Percentiles rank a stretch among this genome's conserved stretches.
These are phyloP conservation scores for Paradendryphiella salina DNA, from an alignment of 2,329 filamentous ascomycete genomes.

Conservation along the genomic window DNA sequence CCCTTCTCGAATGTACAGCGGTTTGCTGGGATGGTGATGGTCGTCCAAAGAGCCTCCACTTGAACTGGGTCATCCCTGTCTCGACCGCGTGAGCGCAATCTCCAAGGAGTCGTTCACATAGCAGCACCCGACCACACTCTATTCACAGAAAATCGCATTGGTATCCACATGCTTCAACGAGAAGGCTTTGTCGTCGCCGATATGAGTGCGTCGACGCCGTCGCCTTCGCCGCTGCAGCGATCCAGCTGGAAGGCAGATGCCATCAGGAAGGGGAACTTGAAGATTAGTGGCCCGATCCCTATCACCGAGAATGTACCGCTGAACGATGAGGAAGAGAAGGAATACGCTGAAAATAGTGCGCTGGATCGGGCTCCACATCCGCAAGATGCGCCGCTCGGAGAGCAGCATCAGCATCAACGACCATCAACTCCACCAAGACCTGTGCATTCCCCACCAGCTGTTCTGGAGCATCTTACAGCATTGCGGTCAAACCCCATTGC, in stretches of 20 bases:
- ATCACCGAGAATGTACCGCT: constrained; percentile 43
- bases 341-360: constrained; percentile 33
- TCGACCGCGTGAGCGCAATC: constrained; percentile 29
- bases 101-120: constrained; percentile 23
- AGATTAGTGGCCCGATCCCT: constrained; percentile 47
- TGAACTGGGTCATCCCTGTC: constrained; percentile 28
- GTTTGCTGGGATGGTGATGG: constrained; percentile 20
- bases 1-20: constrained; percentile 3
- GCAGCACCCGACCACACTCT: constrained; percentile 15
- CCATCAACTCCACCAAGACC: constrained; percentile 20
- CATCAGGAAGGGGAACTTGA: constrained; percentile 45
- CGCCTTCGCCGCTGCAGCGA: constrained; percentile 34
- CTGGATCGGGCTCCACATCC: constrained; percentile 17
- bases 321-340: constrained; percentile 42
- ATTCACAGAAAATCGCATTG: constrained; percentile 16
- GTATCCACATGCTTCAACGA: constrained; percentile 40
- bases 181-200: constrained; percentile 37
- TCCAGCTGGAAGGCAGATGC: constrained; percentile 48
- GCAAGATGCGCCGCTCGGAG: constrained; percentile 17
- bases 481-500: constrained; percentile 19
- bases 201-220: constrained; percentile 34
- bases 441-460: constrained; percentile 17
- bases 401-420: constrained; percentile 18
- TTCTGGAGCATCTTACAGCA: constrained; percentile 15
- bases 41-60: constrained; percentile 18